Evolutionary conservation across 345 rosid genomes (phyloP).

Genomic region (Physaria fendleri): DNA sequence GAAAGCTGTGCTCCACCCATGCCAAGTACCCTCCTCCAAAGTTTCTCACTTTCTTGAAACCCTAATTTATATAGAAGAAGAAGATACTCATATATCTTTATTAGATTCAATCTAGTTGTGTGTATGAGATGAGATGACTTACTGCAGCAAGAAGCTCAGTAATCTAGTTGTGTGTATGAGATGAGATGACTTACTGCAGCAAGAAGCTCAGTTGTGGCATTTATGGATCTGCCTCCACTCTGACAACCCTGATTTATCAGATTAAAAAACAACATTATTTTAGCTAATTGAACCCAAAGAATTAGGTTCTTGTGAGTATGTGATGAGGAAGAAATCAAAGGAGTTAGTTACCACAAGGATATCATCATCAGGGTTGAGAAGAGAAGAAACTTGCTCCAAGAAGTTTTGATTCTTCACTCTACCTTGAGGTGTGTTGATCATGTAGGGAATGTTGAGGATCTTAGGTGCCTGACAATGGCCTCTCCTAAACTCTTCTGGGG

Average conservation of each 20-base stretch:
- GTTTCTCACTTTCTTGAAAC: slow-evolving; percentile 62
- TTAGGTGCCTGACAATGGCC: slow-evolving; percentile 53
- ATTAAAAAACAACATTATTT: neutral
- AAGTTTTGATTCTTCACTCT: slow-evolving; percentile 32
- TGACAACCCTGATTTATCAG: slow-evolving; percentile 61
- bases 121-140: slow-evolving; percentile 20
- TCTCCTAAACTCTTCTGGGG: slow-evolving; percentile 60
- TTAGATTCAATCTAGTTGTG: neutral
- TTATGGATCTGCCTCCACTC: slow-evolving; percentile 77
- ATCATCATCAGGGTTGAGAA: slow-evolving; percentile 23
- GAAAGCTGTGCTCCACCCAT: slow-evolving; percentile 50
- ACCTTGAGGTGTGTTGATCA: slow-evolving; percentile 65
- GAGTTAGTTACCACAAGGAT: slow-evolving; percentile 32
- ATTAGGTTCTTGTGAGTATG: neutral
- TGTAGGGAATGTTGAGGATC: slow-evolving; percentile 67
- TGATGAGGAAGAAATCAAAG: neutral
- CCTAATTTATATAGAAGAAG: slow-evolving; percentile 32
- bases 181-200: slow-evolving; percentile 41
- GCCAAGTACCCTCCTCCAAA: slow-evolving; percentile 79
- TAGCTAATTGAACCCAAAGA: neutral
- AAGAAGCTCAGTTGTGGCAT: slow-evolving; percentile 59
- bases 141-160: slow-evolving; percentile 56
- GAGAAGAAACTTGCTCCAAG: slow-evolving; percentile 25
- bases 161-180: neutral
- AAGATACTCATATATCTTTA: neutral